These are phyloP conservation scores for Boletus subcaerulescens DNA, from an alignment of 768 basidiomycete genomes.

Conservation along the genomic window DNA sequence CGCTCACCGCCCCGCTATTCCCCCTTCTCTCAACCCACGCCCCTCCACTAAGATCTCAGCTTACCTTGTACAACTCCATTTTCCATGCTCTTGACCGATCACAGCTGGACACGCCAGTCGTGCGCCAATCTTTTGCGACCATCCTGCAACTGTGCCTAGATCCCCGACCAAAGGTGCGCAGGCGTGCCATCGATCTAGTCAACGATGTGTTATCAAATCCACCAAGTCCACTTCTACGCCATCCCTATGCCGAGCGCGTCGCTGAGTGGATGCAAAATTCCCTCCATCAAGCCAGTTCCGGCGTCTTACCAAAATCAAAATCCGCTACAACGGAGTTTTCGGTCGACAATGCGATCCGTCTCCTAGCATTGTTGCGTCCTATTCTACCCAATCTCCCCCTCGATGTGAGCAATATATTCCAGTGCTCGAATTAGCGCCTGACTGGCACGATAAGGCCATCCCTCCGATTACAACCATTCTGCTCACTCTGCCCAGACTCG, in stretches of 20 bases:
- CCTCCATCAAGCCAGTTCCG: constrained; percentile 62
- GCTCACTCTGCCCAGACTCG: constrained; percentile 80
- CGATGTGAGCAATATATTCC: constrained; percentile 49
- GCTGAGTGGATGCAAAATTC: constrained; percentile 74
- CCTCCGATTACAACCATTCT: constrained; percentile 67
- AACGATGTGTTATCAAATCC: constrained; percentile 73
- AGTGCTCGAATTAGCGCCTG: constrained; percentile 7
- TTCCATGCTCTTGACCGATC: constrained; percentile 68
- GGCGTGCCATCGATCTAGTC: constrained; percentile 83
- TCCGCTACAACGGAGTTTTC: constrained; percentile 50
- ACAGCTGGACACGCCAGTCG: constrained; percentile 61
- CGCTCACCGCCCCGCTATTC: constrained; percentile 77
- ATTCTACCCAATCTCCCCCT: constrained; percentile 58
- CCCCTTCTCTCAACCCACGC: constrained; percentile 61
- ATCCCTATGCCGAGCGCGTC: constrained; percentile 84
- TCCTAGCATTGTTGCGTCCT: constrained; percentile 70
- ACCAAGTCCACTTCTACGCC: constrained; percentile 69
- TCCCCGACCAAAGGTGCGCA: constrained; percentile 90
- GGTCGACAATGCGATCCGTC: constrained; percentile 73
- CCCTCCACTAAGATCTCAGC: constrained; percentile 81
- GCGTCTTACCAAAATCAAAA: constrained; percentile 60
- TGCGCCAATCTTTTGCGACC: constrained; percentile 83
- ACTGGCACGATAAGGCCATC: constrained; percentile 53
- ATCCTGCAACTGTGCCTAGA: constrained; percentile 83
- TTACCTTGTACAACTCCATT: constrained; percentile 70